These are phyloP conservation scores for Parietichytrium sp. DNA, from an alignment of 108 stramenopile genomes.

Conservation along the genomic window DNA sequence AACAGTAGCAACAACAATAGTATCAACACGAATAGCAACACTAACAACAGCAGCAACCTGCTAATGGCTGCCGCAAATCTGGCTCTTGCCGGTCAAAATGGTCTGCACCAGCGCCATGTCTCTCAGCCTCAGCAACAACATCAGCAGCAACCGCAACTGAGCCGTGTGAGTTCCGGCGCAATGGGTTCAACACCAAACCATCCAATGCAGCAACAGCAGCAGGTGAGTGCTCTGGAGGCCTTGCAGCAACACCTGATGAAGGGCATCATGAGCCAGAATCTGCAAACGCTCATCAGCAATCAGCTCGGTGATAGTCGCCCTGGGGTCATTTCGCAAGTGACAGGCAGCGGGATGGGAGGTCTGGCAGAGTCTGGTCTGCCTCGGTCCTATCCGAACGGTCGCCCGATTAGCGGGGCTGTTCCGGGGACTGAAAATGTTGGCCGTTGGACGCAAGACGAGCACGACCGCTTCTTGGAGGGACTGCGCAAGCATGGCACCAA, in stretches of 20 bases:
- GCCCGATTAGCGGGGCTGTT: slow-evolving; percentile 36
- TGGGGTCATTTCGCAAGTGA: too few species aligned
- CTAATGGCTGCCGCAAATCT: too few species aligned
- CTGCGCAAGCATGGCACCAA: slow-evolving; percentile 32
- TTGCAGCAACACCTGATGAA: too few species aligned
- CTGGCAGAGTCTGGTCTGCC: too few species aligned
- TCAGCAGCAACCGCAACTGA: not conserved
- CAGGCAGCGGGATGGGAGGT: too few species aligned
- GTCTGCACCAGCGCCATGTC: not conserved
- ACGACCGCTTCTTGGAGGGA: slow-evolving; percentile 49
- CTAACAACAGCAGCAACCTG: slow-evolving; percentile 5
- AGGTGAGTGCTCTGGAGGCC: too few species aligned
- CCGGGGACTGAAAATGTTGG: slow-evolving; percentile 29
- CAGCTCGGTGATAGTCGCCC: too few species aligned
- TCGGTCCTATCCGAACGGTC: slow-evolving; percentile 2
- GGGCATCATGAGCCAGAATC: too few species aligned
- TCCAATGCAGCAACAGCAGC: too few species aligned
- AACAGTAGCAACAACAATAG: not conserved
- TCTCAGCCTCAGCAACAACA: slow-evolving; percentile 2
- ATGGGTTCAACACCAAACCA: not conserved
- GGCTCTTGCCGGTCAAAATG: not conserved
- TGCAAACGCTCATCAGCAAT: too few species aligned
- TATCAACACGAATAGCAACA: not conserved
- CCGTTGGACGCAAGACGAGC: slow-evolving; percentile 51
- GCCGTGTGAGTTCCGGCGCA: not conserved